Evolutionary conservation across 2,329 filamentous ascomycete species (phyloP).

Genomic region (Fusarium equiseti): DNA sequence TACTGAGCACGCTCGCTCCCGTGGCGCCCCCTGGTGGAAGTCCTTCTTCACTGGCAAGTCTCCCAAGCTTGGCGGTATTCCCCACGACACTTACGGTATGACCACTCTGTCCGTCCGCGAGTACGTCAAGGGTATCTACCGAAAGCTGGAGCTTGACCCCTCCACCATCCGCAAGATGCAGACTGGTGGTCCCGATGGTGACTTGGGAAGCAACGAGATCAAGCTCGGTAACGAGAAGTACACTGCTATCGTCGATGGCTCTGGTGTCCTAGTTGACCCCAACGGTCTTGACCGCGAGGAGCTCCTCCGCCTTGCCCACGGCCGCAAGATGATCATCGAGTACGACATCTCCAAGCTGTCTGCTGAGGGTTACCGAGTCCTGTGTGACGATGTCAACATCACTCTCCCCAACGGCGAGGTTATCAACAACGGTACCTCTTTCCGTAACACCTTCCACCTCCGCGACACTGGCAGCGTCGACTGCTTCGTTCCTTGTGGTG

Average conservation of each 20-base stretch:
- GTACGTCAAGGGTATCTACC: conserved; percentile 96
- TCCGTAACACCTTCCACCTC: conserved; percentile 98
- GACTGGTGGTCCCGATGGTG: conserved; percentile 95
- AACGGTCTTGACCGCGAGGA: conserved; percentile 88
- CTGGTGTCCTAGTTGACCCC: conserved; percentile 93
- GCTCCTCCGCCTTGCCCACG: conserved; percentile 84
- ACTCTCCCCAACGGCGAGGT: conserved; percentile 89
- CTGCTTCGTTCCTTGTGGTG: conserved; percentile 94
- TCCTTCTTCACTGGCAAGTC: conserved; percentile 99
- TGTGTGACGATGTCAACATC: conserved; percentile 91
- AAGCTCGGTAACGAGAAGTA: conserved; percentile 96
- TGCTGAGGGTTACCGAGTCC: conserved; percentile 86
- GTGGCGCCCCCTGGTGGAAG: conserved; percentile 98
- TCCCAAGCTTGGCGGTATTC: conserved; percentile 93
- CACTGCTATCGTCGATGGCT: conserved; percentile 93
- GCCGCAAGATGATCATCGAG: conserved; percentile 88
- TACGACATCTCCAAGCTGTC: conserved; percentile 91
- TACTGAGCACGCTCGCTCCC: conserved; percentile 89
- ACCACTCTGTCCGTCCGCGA: conserved; percentile 96
- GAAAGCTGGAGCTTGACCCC: conserved; percentile 91
- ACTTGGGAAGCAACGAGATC: conserved; percentile 98
- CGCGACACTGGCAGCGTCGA: conserved; percentile 83
- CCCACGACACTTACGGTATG: conserved; percentile 97
- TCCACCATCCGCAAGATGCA: conserved; percentile 91
- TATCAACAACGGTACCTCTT: conserved; percentile 89